Evolutionary conservation across 106 monocot genomes (phyloP), one percentile per base, ranked within the genome.

Genomic region (Ottelia alismoides): DNA sequence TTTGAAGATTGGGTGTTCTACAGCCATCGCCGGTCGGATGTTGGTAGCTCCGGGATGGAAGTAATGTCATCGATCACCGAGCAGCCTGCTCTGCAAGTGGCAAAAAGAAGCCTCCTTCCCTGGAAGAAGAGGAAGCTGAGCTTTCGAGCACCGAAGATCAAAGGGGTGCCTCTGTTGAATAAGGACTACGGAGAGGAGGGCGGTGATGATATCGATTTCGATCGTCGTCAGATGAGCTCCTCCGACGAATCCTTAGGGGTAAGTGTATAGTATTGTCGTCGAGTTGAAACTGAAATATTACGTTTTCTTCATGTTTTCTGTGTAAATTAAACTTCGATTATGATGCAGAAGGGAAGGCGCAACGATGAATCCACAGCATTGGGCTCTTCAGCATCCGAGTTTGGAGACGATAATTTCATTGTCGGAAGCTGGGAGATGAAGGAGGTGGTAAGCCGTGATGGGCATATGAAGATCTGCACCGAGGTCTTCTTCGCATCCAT

Each of bases 201-300:
- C 3, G 88, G 88, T 1, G 85, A 91, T 63, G 85, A 84, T 63
- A 91, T 84, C 45, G 85, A 85, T 24, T 63, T 66, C 73, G 85
- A 85, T 30, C 71, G 83, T 1, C 74, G 81, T 29, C 70, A 73
- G 52, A 50, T 83, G 57, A 83, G 69, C 60, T 76, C 83, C 16
- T 77, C 83, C 27, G 88, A 83, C 64, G 83, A 79, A 61, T 83
- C 83, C 28, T 22, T 64, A 31, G 45, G 20, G 64, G 83, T 76
- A 68, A 11, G 10, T 7, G 40, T 43, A 7, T 43, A 7, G 6
- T 6, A 6, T 43, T 43, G 6, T 7, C 40, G 10, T 7, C 40
- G 6, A 7, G 6, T 16, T 43, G 40, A 6, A 43, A 43, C 40
- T 16, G 16, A 43, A 7, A 6, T 7, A 7, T 43, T 43, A 16